Evolutionary conservation across 2,329 filamentous ascomycete genomes (phyloP).

Genomic region (Neofusicoccum ribis): DNA sequence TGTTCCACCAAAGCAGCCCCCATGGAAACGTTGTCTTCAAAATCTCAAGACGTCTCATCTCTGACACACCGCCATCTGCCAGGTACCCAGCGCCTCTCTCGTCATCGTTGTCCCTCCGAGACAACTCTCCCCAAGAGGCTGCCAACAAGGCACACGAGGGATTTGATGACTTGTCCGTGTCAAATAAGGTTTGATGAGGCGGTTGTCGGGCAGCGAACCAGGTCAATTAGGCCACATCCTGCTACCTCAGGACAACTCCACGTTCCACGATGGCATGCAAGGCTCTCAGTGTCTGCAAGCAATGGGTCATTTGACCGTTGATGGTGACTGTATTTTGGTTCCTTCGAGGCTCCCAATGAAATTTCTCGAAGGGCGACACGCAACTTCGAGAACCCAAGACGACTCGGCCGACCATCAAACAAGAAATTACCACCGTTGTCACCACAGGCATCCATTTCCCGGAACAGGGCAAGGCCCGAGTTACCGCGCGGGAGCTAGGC

Average conservation of each 20-base stretch:
- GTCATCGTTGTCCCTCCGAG: not conserved
- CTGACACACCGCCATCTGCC: not conserved
- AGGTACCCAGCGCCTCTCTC: not conserved
- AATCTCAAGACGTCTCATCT: not conserved
- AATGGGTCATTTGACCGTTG: not conserved
- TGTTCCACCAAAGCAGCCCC: not conserved
- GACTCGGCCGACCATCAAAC: not conserved
- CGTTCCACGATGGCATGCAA: not conserved
- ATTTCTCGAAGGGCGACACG: not conserved
- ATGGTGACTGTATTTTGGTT: not conserved
- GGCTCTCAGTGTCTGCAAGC: not conserved
- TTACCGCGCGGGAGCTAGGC: not conserved
- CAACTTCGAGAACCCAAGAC: not conserved
- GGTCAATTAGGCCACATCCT: not conserved
- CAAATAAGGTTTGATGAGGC: not conserved
- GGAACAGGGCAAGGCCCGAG: not conserved
- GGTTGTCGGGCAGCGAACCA: not conserved
- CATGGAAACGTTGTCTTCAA: not conserved
- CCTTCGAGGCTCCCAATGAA: not conserved
- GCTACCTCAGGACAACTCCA: not conserved
- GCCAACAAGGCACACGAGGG: not conserved
- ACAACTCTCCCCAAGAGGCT: not conserved
- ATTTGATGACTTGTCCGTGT: not conserved
- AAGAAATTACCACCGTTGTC: no score
- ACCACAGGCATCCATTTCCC: no score